Evolutionary conservation across 164 flowering plant genomes (phyloP).

Genomic region (Magnolia kwangsiensis): DNA sequence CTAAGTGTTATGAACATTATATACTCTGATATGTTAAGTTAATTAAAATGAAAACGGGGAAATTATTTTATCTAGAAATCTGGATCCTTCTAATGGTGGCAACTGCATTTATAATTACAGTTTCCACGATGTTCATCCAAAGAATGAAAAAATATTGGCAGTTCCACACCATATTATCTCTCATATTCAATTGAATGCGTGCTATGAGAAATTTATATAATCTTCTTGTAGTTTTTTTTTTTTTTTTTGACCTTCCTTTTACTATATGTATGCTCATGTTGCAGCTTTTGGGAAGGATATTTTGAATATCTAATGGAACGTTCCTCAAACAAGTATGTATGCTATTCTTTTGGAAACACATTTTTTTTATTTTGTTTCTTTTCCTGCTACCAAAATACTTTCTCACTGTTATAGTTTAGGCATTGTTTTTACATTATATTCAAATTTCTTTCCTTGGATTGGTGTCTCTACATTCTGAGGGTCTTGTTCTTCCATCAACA

Average conservation of each 20-base stretch:
- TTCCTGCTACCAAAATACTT: background rate
- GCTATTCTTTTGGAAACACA: background rate
- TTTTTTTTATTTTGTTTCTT: background rate
- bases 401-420: background rate
- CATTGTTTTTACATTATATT: background rate
- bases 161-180: no score
- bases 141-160: no score
- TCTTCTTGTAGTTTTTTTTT: background rate
- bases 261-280: conserved; percentile 13
- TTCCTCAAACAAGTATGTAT: conserved; percentile 74
- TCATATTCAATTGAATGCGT: background rate
- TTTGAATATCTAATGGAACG: conserved; percentile 85
- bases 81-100: background rate
- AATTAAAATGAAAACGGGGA: background rate
- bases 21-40: no score
- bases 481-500: background rate
- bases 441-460: background rate
- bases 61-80: background rate
- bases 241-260: background rate
- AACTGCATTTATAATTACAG: background rate
- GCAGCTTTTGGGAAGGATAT: conserved; percentile 98
- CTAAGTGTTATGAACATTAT: no score
- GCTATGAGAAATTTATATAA: background rate
- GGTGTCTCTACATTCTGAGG: background rate
- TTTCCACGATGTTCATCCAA: no score